Conservation (phyloP, 2,329 filamentous ascomycete genomes). For the Sclerotinia spermophila region DNA sequence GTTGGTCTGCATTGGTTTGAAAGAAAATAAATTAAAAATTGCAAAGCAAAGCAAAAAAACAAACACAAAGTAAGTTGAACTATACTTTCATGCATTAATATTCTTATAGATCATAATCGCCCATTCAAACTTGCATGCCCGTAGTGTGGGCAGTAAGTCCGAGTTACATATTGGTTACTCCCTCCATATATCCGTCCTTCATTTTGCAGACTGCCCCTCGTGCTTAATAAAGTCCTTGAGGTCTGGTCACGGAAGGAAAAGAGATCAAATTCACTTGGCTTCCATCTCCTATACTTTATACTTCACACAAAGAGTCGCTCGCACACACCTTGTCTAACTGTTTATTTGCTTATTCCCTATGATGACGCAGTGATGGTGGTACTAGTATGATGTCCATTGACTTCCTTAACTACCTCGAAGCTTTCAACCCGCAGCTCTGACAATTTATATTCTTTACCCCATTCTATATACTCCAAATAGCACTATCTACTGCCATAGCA, state of each 20-base stretch:
- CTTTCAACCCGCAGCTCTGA: background rate
- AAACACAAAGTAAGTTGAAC: constrained; percentile 1
- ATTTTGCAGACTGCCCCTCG: constrained; percentile 1
- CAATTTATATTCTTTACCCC: background rate
- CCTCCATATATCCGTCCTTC: background rate
- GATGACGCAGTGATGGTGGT: background rate
- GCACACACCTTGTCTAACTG: constrained; percentile 3
- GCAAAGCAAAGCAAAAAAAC: background rate
- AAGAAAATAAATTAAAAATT: background rate
- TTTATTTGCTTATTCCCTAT: background rate
- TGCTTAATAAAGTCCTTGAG: background rate
- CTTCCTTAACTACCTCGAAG: background rate
- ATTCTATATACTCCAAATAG: background rate
- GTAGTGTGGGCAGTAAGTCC: background rate
- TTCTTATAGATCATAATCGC: constrained; percentile 4
- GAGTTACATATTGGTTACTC: constrained; percentile 1
- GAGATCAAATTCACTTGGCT: background rate
- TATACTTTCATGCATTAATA: constrained; percentile 8
- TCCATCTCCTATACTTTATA: background rate
- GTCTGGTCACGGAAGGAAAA: background rate
- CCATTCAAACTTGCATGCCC: constrained; percentile 10
- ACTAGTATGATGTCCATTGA: constrained; percentile 4
- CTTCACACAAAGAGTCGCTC: background rate
- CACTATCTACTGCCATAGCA: background rate
- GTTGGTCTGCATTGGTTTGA: background rate